A percentile compares a stretch with the other conserved stretches of the same genome.
Evolutionary conservation across 345 rosid species (phyloP).

Genomic region (Brassica carinata): DNA sequence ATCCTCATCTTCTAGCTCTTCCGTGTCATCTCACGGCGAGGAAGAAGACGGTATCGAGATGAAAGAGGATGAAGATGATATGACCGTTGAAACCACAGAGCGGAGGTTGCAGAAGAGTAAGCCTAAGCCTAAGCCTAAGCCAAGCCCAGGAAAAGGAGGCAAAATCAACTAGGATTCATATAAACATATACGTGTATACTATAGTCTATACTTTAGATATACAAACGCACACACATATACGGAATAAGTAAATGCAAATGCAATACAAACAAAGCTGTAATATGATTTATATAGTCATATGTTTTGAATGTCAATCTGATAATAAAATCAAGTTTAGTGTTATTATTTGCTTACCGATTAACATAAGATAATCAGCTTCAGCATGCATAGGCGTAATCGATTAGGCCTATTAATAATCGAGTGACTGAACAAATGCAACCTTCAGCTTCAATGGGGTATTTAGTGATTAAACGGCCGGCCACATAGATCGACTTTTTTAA

Average conservation of each 20-base stretch:
- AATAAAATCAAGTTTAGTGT: not conserved
- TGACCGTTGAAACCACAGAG: not conserved
- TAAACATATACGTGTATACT: not conserved
- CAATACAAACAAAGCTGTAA: not conserved
- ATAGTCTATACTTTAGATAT: not conserved
- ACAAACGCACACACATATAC: not conserved
- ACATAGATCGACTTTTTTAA: too few relatives aligned
- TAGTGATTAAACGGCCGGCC: too few relatives aligned
- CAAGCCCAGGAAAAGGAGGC: not conserved
- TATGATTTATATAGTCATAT: not conserved
- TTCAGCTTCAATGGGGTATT: not conserved
- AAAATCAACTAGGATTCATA: not conserved
- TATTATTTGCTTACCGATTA: not conserved
- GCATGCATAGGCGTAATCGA: not conserved
- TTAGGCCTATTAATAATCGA: not conserved
- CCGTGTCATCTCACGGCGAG: not conserved
- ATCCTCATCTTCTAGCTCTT: not conserved
- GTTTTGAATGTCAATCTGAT: not conserved
- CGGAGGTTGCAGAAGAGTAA: slow-evolving; percentile 1
- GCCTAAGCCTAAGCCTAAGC: not conserved
- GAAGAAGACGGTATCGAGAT: not conserved
- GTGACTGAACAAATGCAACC: not conserved
- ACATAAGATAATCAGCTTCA: not conserved
- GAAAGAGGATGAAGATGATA: not conserved
- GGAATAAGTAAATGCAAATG: not conserved